Evolutionary conservation across 108 stramenopile species (phyloP), one percentile per base, ranked within the genome.

Genomic region (Thalassiosira profunda): DNA sequence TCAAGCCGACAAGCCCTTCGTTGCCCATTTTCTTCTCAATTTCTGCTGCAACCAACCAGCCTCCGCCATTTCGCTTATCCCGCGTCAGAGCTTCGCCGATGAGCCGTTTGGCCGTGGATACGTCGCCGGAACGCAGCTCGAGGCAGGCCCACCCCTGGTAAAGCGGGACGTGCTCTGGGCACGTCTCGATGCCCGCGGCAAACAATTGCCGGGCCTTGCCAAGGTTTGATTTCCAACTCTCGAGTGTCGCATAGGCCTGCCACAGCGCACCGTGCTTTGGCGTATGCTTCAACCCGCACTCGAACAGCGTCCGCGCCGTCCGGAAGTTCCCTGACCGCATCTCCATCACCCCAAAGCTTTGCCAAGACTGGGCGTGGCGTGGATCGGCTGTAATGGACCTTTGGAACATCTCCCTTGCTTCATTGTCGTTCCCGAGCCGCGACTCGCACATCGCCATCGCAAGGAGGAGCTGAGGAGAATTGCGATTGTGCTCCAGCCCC

Each of bases 331-430:
- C 95, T 15, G 86, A 87, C 49, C 74, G 60, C 70, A 86, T 85
- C 75, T 96, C 95, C 87, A 96, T 83, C 14, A 91, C 87, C n/a
- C 86, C 95, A 87, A 91, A 96, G 0, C 85, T 90, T 46, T 93
- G 92, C 95, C 95, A 96, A 4, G 92, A 92, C 46, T 93, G 92
- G 0, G 90, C 87, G 64, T 96, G 92, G 30, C 63, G 67, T 29
- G 53, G 46, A 74, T 96, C 89, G 34, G 64, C 67, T 1, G 54
- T 33, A 5, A 93, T 70, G 5, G 90, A 76, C 44, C 65, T 54
- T 67, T 93, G 84, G 61, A 92, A 96, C 37, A 88, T 63, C 2
- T 23, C 41, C 34, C 90, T 48, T 11, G 95, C 95, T 10, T 58
- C 61, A 18, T 86, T 80, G 1, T 88, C 80, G 38, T 87, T 82